Evolutionary conservation across 1,139 yeast genomes (phyloP).

Genomic region (Zygoascus hellenicus): DNA sequence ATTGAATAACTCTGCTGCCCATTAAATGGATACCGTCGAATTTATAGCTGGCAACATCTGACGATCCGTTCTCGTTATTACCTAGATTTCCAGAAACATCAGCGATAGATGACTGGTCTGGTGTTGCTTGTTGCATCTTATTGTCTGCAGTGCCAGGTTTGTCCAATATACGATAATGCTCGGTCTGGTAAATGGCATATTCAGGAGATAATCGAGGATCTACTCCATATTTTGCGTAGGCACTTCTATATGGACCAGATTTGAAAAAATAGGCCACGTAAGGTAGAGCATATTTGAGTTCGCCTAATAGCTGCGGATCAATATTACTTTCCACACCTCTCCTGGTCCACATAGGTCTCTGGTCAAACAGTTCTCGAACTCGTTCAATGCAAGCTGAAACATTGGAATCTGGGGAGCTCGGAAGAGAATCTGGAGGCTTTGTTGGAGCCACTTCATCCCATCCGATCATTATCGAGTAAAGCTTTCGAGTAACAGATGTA

Average conservation of each 20-base stretch:
- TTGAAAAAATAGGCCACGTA: slow-evolving; percentile 73
- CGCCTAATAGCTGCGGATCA: slow-evolving; percentile 43
- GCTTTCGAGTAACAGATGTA: slow-evolving; percentile 29
- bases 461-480: slow-evolving; percentile 36
- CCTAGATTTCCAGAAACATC: not conserved
- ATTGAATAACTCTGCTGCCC: slow-evolving; percentile 62
- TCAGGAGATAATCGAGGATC: slow-evolving; percentile 59
- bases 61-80: not conserved
- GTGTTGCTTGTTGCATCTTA: not conserved
- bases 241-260: slow-evolving; percentile 93
- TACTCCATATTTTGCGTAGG: slow-evolving; percentile 73
- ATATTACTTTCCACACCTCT: slow-evolving; percentile 56
- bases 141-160: slow-evolving; percentile 29
- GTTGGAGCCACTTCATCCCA: slow-evolving; percentile 46
- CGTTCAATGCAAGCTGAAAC: slow-evolving; percentile 47
- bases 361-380: slow-evolving; percentile 50
- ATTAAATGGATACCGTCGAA: slow-evolving; percentile 76
- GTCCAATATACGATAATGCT: slow-evolving; percentile 61
- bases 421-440: slow-evolving; percentile 40
- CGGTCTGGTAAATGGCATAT: slow-evolving; percentile 72
- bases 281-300: slow-evolving; percentile 70
- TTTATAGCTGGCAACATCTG: slow-evolving; percentile 35
- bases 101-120: slow-evolving; percentile 17
- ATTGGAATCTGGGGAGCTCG: slow-evolving; percentile 31
- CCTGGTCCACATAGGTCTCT: slow-evolving; percentile 83